Evolutionary conservation across 2,329 filamentous ascomycete genomes (phyloP).

Genomic region (Paecilomyces sp.): DNA sequence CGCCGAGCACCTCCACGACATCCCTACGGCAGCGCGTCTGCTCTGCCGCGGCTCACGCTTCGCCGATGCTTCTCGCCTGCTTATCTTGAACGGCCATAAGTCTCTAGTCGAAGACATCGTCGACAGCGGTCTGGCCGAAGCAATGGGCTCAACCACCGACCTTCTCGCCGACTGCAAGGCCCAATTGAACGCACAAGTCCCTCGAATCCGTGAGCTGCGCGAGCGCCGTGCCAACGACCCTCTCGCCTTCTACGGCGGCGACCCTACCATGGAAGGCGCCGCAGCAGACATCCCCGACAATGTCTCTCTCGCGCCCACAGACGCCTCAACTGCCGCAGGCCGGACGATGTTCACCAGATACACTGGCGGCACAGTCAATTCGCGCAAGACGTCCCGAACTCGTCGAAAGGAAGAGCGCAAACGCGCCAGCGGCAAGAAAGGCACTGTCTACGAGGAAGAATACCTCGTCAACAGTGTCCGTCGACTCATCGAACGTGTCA

Average conservation of each 20-base stretch:
- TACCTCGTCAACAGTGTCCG: conserved; percentile 86
- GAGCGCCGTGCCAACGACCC: conserved; percentile 77
- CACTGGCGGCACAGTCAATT: conserved; percentile 59
- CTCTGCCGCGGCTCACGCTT: conserved; percentile 86
- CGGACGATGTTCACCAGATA: conserved; percentile 91
- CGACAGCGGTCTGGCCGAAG: conserved; percentile 72
- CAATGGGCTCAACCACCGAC: conserved; percentile 76
- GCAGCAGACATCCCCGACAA: conserved; percentile 79
- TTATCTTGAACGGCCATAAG: conserved; percentile 53
- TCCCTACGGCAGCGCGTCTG: conserved; percentile 62
- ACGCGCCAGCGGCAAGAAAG: conserved; percentile 87
- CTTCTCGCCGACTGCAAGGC: conserved; percentile 86
- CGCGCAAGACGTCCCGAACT: conserved; percentile 76
- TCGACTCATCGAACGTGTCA: conserved; percentile 74
- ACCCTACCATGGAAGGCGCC: conserved; percentile 47
- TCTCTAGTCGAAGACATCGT: conserved; percentile 62
- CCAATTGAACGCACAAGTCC: conserved; percentile 77
- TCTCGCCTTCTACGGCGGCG: conserved; percentile 79
- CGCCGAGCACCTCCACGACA: conserved; percentile 69
- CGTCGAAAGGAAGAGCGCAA: conserved; percentile 88
- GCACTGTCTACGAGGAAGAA: conserved; percentile 95
- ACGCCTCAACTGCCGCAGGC: conserved; percentile 66
- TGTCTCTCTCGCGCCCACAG: conserved; percentile 80
- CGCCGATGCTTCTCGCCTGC: conserved; percentile 76
- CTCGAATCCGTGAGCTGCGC: conserved; percentile 75